Percentiles rank a stretch among this genome's conserved stretches.
These are phyloP conservation scores for Psidium friedrichsthalianum DNA, from an alignment of 345 rosid species.

Conservation along the genomic window DNA sequence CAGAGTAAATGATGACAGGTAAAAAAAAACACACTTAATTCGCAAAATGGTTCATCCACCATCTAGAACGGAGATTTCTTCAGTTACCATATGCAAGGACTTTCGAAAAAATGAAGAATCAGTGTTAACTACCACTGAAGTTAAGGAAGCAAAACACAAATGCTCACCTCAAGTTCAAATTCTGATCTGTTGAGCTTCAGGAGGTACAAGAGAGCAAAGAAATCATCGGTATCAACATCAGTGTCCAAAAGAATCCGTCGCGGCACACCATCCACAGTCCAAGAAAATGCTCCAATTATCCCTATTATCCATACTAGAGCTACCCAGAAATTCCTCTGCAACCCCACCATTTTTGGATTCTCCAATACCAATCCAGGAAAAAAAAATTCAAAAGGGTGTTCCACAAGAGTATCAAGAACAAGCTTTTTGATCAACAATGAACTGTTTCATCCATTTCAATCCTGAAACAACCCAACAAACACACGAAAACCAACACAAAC, in stretches of 20 bases:
- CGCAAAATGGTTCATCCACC: not conserved
- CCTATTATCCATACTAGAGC: constrained; percentile 8
- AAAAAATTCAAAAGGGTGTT: not conserved
- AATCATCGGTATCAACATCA: constrained; percentile 82
- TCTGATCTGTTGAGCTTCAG: constrained; percentile 76
- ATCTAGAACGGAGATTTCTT: not conserved
- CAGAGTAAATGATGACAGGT: not conserved
- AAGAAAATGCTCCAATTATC: constrained; percentile 4
- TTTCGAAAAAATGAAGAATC: not conserved
- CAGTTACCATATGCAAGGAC: not conserved
- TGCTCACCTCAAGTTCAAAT: constrained; percentile 58
- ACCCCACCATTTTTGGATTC: constrained; percentile 13
- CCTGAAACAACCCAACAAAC: not conserved
- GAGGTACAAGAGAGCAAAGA: constrained; percentile 72
- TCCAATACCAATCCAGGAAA: constrained; percentile 4
- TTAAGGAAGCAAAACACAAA: not conserved
- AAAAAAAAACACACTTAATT: not conserved
- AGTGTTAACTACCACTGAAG: not conserved
- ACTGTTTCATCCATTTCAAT: not conserved
- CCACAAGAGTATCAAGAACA: not conserved
- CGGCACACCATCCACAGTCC: constrained; percentile 19
- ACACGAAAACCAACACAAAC: not conserved
- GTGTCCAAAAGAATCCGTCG: constrained; percentile 70
- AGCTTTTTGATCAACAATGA: not conserved
- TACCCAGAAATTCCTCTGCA: constrained; percentile 1